Percentiles rank a stretch among this genome's conserved stretches.
Conservation (phyloP, 2,329 filamentous ascomycete genomes). For the Tolypocladium album region DNA sequence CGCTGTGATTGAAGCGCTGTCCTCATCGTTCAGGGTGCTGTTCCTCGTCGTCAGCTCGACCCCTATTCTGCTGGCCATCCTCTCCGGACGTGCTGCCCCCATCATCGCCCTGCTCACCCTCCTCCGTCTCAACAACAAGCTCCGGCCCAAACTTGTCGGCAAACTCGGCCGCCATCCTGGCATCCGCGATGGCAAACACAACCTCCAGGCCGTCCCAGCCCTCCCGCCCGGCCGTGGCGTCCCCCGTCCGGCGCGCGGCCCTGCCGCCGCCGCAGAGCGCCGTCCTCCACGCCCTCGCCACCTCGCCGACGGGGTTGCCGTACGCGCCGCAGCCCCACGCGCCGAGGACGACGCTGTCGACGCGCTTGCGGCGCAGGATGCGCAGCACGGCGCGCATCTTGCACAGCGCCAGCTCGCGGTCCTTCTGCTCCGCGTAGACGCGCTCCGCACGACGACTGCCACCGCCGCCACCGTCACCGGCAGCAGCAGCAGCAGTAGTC, state of each 20-base stretch:
- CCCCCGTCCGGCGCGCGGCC: not conserved
- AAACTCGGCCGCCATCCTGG: slow-evolving; percentile 3
- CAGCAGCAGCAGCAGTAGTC: too few species aligned
- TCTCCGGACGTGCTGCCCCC: not conserved
- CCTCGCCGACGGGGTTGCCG: slow-evolving; percentile 48
- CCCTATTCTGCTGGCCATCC: not conserved
- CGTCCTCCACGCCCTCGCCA: slow-evolving; percentile 41
- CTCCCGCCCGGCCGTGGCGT: not conserved
- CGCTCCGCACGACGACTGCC: not conserved
- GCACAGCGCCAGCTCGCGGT: slow-evolving; percentile 31
- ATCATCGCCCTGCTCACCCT: not conserved
- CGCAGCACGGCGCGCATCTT: slow-evolving; percentile 51
- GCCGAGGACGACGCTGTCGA: slow-evolving; percentile 42
- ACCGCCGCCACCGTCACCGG: too few species aligned
- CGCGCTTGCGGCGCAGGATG: slow-evolving; percentile 33
- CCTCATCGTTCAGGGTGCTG: not conserved
- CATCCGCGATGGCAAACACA: slow-evolving; percentile 3
- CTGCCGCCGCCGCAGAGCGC: slow-evolving; percentile 8
- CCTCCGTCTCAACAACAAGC: not conserved
- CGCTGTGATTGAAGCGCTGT: not conserved
- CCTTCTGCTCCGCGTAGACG: slow-evolving; percentile 17
- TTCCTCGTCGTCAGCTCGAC: not conserved
- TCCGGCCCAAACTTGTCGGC: slow-evolving; percentile 2
- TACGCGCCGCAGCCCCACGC: slow-evolving; percentile 57
- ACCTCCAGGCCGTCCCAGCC: slow-evolving; percentile 2